Percentiles rank a stretch among this genome's conserved stretches.
Evolutionary conservation across 352 stramenopile genomes (phyloP).

Genomic region (Globisporangium megalacanthum): DNA sequence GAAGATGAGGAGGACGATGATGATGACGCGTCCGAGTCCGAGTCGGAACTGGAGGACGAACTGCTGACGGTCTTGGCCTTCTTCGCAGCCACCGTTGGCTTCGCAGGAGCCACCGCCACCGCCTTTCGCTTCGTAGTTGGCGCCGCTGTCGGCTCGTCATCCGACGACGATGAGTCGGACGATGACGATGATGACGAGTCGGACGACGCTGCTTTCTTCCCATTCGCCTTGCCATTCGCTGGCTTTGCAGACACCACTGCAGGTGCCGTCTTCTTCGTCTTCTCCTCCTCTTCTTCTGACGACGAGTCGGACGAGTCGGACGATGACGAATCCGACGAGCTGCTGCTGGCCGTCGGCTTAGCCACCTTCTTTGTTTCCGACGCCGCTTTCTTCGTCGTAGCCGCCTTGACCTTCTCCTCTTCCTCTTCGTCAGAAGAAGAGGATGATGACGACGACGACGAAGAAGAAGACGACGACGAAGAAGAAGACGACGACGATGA

Average conservation of each 20-base stretch:
- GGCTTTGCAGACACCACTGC: constrained; percentile 13
- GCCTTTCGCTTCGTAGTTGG: constrained; percentile 51
- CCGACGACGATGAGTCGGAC: constrained; percentile 31
- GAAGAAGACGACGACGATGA: constrained; percentile 26
- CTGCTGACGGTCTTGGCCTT: constrained; percentile 31
- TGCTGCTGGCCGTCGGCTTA: neutral
- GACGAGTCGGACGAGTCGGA: constrained; percentile 9
- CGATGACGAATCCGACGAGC: constrained; percentile 15
- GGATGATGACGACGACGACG: constrained; percentile 30
- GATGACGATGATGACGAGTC: constrained; percentile 22
- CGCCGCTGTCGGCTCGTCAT: constrained; percentile 25
- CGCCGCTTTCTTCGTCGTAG: constrained; percentile 14
- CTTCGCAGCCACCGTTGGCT: constrained; percentile 20
- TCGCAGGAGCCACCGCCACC: constrained; percentile 17
- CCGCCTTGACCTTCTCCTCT: constrained; percentile 25
- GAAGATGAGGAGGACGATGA: constrained; percentile 45
- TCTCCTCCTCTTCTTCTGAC: constrained; percentile 22
- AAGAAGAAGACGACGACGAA: constrained; percentile 31
- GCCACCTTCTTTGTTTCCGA: constrained; percentile 20
- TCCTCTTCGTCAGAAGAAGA: constrained; percentile 21
- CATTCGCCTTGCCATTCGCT: constrained; percentile 13
- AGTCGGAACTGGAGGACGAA: constrained; percentile 46
- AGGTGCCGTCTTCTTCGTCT: constrained; percentile 19
- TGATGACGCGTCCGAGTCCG: constrained; percentile 21
- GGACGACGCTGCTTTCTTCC: constrained; percentile 17